A percentile compares a stretch with the other conserved stretches of the same genome.
Conservation (phyloP, 2,329 filamentous ascomycete genomes). For the Ceratocystis smalleyi region DNA sequence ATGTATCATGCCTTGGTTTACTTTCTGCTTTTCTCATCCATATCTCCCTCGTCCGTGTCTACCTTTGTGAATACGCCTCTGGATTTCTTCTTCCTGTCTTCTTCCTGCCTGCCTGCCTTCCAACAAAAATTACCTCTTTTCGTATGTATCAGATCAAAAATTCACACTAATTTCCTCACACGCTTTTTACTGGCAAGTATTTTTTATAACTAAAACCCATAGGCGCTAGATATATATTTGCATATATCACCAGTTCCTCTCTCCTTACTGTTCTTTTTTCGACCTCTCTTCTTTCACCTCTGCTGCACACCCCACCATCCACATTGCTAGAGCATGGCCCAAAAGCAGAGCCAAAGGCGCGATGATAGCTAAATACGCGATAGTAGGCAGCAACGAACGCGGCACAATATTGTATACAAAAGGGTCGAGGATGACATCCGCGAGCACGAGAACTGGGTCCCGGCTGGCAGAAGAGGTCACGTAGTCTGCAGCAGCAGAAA, state of each 20-base stretch:
- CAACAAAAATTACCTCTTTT: background rate
- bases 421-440: slow-evolving; percentile 75
- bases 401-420: slow-evolving; percentile 69
- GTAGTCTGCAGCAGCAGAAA: slow-evolving; percentile 70
- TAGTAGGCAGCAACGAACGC: slow-evolving; percentile 57
- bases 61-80: background rate
- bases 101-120: background rate
- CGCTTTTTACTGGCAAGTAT: too few species aligned
- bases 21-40: background rate
- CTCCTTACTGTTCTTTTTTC: slow-evolving; percentile 24
- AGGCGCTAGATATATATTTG: background rate
- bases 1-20: background rate
- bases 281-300: slow-evolving; percentile 22
- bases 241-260: background rate
- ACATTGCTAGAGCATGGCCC: slow-evolving; percentile 1
- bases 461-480: slow-evolving; percentile 39
- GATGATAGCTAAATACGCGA: slow-evolving; percentile 49
- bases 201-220: too few species aligned
- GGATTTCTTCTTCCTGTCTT: slow-evolving; percentile 1
- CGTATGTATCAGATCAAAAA: background rate
- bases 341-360: slow-evolving; percentile 25
- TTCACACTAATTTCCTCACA: too few species aligned
- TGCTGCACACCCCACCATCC: slow-evolving; percentile 19
- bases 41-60: background rate
- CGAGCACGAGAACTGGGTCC: slow-evolving; percentile 36